These are phyloP conservation scores for Melanopsichium pennsylvanicum DNA, from an alignment of 1,284 basidiomycete genomes.

Conservation along the genomic window DNA sequence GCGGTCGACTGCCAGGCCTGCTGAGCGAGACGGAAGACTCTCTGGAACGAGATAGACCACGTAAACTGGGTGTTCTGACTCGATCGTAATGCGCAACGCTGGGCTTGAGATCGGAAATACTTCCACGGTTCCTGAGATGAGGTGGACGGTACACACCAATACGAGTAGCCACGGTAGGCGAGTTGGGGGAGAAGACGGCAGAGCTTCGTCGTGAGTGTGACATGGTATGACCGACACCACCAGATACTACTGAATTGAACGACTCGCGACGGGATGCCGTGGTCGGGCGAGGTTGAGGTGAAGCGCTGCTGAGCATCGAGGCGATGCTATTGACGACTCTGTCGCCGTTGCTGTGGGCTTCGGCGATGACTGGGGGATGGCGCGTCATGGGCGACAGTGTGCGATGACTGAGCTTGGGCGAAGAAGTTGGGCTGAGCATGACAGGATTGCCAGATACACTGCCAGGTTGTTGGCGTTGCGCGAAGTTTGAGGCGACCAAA, in stretches of 20 bases:
- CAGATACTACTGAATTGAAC: conserved; percentile 30
- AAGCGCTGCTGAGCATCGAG: conserved; percentile 22
- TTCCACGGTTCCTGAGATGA: conserved; percentile 47
- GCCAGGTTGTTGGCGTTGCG: conserved; percentile 11
- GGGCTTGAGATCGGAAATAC: conserved; percentile 42
- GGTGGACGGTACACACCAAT: conserved; percentile 54
- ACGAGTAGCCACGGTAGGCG: conserved; percentile 26
- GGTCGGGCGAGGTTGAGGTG: conserved; percentile 18
- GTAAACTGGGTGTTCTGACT: conserved; percentile 52
- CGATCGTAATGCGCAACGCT: conserved; percentile 57
- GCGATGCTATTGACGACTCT: conserved; percentile 40
- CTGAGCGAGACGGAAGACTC: conserved; percentile 49
- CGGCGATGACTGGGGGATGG: conserved; percentile 24
- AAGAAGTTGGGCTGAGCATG: conserved; percentile 23
- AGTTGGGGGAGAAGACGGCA: conserved; percentile 32
- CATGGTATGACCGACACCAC: conserved; percentile 31
- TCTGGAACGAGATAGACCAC: conserved; percentile 48
- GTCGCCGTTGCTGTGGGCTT: conserved; percentile 18
- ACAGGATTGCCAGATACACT: conserved; percentile 7
- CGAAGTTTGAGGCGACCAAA: conserved; percentile 10
- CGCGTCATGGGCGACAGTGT: conserved; percentile 33
- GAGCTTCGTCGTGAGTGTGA: conserved; percentile 45
- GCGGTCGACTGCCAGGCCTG: conserved; percentile 36
- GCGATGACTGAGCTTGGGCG: conserved; percentile 39
- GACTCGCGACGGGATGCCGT: conserved; percentile 41